phyloP scores from a whole-genome alignment of 2,329 filamentous ascomycete genomes.

The Microthyrium microscopicum region DNA sequence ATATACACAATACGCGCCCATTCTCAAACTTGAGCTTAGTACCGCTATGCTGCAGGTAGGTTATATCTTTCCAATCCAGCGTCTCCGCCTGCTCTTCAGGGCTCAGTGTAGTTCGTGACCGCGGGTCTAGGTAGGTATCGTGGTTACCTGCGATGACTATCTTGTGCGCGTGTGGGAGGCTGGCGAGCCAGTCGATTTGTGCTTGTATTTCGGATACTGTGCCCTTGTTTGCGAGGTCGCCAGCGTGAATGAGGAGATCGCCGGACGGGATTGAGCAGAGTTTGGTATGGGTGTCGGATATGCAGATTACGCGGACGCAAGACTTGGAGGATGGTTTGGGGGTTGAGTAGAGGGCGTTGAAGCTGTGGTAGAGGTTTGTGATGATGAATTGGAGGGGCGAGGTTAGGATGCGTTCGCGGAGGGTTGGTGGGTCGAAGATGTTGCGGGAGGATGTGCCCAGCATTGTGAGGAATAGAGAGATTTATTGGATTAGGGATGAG shows the following conservation, averaged over 20 bases:
- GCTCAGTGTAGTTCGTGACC: slow-evolving; percentile 32
- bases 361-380: slow-evolving; percentile 43
- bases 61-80: slow-evolving; percentile 50
- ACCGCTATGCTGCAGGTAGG: slow-evolving; percentile 58
- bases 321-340: slow-evolving; percentile 40
- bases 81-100: slow-evolving; percentile 36
- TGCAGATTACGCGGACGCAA: slow-evolving; percentile 68
- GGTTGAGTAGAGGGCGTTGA: slow-evolving; percentile 51
- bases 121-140: slow-evolving; percentile 66
- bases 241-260: slow-evolving; percentile 78
- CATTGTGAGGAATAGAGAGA: background rate
- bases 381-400: slow-evolving; percentile 26
- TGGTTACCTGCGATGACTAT: slow-evolving; percentile 78
- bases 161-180: slow-evolving; percentile 62
- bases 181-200: slow-evolving; percentile 69
- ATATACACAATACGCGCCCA: slow-evolving; percentile 42
- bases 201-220: slow-evolving; percentile 56
- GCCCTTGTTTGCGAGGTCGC: slow-evolving; percentile 65
- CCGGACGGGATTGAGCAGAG: slow-evolving; percentile 51
- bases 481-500: background rate
- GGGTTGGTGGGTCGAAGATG: slow-evolving; percentile 3
- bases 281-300: slow-evolving; percentile 74
- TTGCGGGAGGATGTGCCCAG: background rate
- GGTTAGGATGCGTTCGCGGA: slow-evolving; percentile 1
- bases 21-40: slow-evolving; percentile 42